Evolutionary conservation across 805 yeast genomes (phyloP).

Genomic region (Metschnikowia lachancei): DNA sequence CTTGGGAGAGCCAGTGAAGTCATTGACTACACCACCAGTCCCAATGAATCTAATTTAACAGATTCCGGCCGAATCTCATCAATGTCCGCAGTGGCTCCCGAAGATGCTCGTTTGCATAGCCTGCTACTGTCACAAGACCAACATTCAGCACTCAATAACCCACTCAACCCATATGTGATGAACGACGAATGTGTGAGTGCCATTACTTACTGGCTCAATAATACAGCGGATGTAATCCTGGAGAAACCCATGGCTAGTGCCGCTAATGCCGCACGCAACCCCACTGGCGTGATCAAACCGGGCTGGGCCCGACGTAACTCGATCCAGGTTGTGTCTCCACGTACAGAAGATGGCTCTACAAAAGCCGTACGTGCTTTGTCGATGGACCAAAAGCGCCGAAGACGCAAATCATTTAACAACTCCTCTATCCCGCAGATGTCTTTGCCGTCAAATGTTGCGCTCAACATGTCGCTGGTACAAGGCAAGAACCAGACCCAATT

Average conservation of each 20-base stretch:
- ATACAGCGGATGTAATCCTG: conserved; percentile 17
- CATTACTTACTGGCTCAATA: conserved; percentile 34
- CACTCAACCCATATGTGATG: conserved; percentile 24
- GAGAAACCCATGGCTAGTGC: conserved; percentile 17
- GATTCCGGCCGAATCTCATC: background rate
- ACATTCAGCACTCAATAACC: conserved; percentile 10
- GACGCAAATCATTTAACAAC: conserved; percentile 14
- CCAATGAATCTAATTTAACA: background rate
- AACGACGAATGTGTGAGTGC: conserved; percentile 43
- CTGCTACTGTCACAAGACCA: background rate
- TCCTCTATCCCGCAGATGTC: conserved; percentile 8
- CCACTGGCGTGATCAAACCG: conserved; percentile 32
- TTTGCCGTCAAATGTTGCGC: background rate
- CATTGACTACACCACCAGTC: background rate
- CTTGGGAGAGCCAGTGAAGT: background rate
- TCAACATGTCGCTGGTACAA: background rate
- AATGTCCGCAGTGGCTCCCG: background rate
- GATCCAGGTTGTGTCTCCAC: conserved; percentile 13
- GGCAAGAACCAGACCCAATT: no score
- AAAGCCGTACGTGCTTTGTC: conserved; percentile 5
- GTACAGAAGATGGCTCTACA: conserved; percentile 5
- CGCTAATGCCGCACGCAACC: conserved; percentile 22
- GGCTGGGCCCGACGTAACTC: conserved; percentile 18
- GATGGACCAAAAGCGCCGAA: conserved; percentile 14
- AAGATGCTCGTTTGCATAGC: background rate